Percentiles rank a stretch among this genome's conserved stretches.
These are phyloP conservation scores for Cymbidium sinense DNA, from an alignment of 106 monocot species.

Conservation along the genomic window DNA sequence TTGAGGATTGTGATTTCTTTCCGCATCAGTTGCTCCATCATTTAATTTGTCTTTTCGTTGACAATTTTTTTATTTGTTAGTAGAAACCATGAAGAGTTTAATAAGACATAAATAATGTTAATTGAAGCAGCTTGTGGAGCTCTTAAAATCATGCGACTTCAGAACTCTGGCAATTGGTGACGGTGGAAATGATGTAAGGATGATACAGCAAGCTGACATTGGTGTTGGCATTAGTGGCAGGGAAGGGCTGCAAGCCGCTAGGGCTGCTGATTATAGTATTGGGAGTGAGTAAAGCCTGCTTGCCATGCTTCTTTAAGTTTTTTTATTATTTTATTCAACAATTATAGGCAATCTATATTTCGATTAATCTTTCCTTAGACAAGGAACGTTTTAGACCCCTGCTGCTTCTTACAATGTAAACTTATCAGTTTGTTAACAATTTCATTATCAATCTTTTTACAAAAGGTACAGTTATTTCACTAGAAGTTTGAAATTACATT, in stretches of 20 bases:
- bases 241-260: slow-evolving; percentile 97
- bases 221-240: slow-evolving; percentile 96
- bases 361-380: background rate
- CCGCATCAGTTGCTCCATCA: background rate
- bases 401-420: background rate
- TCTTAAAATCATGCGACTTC: slow-evolving; percentile 78
- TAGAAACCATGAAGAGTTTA: background rate
- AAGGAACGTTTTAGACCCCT: background rate
- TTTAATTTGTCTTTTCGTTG: background rate
- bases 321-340: background rate
- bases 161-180: slow-evolving; percentile 94
- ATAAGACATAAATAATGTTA: background rate
- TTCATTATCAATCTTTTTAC: background rate
- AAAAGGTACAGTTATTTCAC: background rate
- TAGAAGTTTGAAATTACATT: background rate
- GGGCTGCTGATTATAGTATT: slow-evolving; percentile 97
- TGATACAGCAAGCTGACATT: slow-evolving; percentile 98
- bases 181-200: slow-evolving; percentile 99
- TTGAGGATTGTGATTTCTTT: background rate
- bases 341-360: background rate
- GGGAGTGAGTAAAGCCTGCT: slow-evolving; percentile 58
- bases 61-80: background rate
- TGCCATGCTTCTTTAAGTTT: background rate
- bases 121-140: slow-evolving; percentile 72
- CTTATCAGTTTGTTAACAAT: no score